Evolutionary conservation across 139 green algal genomes (phyloP), one percentile per base, ranked within the genome.

Genomic region (Dunaliella sp.): DNA sequence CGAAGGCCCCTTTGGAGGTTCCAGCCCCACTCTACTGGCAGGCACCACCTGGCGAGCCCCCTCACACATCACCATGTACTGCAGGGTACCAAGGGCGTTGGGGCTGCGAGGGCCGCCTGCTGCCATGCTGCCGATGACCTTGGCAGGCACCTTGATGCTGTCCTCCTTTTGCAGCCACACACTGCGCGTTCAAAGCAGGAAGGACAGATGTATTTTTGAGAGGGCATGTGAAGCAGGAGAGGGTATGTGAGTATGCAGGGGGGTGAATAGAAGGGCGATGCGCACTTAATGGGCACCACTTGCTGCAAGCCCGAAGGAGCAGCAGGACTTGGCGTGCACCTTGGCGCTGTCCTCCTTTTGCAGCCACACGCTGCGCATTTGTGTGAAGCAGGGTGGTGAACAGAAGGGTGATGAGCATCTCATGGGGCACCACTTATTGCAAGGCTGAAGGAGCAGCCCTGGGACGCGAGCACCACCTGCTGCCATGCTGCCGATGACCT

Each of bases 351-450:
- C 87, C 3, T 84, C 83, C 58, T 77, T 75, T 36, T 83, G 37
- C 38, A 82, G 83, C 87, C 87, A 90, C 84, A 90, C 87, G 32
- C 87, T 90, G 87, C 65, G 81, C 37, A 22, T n/a, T n/a, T n/a
- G n/a, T n/a, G n/a, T n/a, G n/a, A n/a, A n/a, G n/a, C n/a, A n/a
- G n/a, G n/a, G n/a, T n/a, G n/a, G n/a, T n/a, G n/a, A n/a, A n/a
- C n/a, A n/a, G n/a, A n/a, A n/a, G n/a, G n/a, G n/a, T n/a, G n/a
- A n/a, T n/a, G n/a, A n/a, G n/a, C n/a, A n/a, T n/a, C n/a, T n/a
- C n/a, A n/a, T n/a, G n/a, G n/a, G n/a, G n/a, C n/a, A n/a, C n/a
- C n/a, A n/a, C n/a, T n/a, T n/a, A n/a, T n/a, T 7, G 37, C 32
- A 78, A 2, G 48, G 48, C 7, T 7, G 48, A 16, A 26, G 48